Base-by-base conservation (phyloP, 306 rosid genomes). In the Vicia sativa region DNA sequence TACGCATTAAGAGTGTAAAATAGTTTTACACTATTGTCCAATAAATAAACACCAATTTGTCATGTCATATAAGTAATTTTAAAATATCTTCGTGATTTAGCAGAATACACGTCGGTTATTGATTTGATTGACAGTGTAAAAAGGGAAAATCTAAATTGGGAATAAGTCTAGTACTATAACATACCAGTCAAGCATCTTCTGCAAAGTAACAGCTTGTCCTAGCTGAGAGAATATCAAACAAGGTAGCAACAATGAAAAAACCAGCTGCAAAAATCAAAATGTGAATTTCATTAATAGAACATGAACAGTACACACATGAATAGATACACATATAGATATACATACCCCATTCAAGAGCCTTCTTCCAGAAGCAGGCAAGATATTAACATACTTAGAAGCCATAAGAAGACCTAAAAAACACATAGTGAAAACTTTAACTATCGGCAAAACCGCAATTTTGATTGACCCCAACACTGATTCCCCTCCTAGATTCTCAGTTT, bases 221-320 rank as follows among this genome's bases (percentile, higher is more conserved):
- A 95, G 87, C 66, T 88, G 95, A 65, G 99, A 83, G 71, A 95
- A 95, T 28, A 95, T 95, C 82, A 95, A 82, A 69, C 99, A 95
- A 4, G 99, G 99, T 50, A 95, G 79, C 87, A 95, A 86, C 0
- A 95, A 86, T 8, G 99, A 79, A 78, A 95, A 95, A 25, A 95
- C 99, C 87, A 95, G 56, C 99, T 95, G 82, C 81, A 78, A 83
- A 56, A 52, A 61, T 19, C 63, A 31, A 69, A 4, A 65, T 44
- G 8, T 11, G 61, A 19, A 38, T 54, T 34, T 34, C 7, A 78
- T 37, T 15, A 31, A 67, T 16, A 38, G 64, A 68, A 1, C 23
- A 39, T 2, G 3, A 39, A 11, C 15, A 23, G n/a, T 0, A 37
- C 2, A 77, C 16, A 66, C 80, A 72, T 75, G 88, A 2, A 72